Evolutionary conservation across 805 yeast species (phyloP).

Genomic region (Blastobotrys mokoenaii): DNA sequence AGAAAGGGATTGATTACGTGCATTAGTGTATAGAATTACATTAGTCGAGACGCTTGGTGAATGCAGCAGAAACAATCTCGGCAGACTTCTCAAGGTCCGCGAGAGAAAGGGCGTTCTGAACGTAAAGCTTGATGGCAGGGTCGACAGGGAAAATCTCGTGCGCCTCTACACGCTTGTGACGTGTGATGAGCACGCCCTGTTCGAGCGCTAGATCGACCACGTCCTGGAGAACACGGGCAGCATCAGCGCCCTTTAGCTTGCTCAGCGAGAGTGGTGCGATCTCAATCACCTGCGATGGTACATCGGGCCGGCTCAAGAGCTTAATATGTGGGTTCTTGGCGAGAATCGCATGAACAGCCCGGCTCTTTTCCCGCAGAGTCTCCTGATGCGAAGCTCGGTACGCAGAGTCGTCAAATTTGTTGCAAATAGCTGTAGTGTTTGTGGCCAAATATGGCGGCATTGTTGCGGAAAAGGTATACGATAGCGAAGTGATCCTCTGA

Average conservation of each 20-base stretch:
- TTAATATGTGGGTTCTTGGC: not conserved
- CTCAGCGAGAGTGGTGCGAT: too few relatives aligned
- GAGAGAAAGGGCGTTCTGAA: conserved; percentile 35
- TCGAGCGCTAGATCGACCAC: conserved; percentile 51
- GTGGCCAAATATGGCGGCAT: conserved; percentile 83
- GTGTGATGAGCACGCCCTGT: conserved; percentile 51
- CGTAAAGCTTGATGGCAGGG: conserved; percentile 48
- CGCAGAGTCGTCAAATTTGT: conserved; percentile 12
- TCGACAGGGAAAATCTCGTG: conserved; percentile 68
- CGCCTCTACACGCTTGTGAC: conserved; percentile 54
- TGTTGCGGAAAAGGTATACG: conserved; percentile 90
- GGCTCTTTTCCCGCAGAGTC: not conserved
- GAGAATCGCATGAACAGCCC: not conserved
- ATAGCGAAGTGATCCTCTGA: conserved; percentile 83
- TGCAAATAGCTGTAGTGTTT: conserved; percentile 19
- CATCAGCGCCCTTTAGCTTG: conserved; percentile 36
- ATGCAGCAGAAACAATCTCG: conserved; percentile 23
- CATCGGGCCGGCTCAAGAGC: not conserved
- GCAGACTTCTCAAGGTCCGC: conserved; percentile 40
- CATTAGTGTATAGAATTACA: too few relatives aligned
- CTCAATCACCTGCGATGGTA: conserved; percentile 2
- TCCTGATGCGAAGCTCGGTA: conserved; percentile 2
- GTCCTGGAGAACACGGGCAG: conserved; percentile 48
- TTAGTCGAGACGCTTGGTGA: too few relatives aligned
- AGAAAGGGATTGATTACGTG: too few relatives aligned